Evolutionary conservation across 2,329 filamentous ascomycete species (phyloP), one percentile per base, ranked within the genome.

Genomic region (Macrophomina phaseolina): DNA sequence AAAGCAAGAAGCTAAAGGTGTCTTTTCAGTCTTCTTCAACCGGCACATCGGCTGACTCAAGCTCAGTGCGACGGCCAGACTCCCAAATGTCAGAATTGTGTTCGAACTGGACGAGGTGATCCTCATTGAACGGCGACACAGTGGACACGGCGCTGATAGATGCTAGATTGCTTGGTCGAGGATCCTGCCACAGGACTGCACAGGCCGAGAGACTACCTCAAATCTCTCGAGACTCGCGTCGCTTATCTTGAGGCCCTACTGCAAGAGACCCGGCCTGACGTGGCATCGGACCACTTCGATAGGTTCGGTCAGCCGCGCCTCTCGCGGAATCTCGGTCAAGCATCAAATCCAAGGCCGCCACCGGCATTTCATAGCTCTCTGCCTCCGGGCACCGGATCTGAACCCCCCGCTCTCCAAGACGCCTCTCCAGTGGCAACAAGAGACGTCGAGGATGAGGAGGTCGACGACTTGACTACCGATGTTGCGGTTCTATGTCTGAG

Each of bases 171-270:
- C 68, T 69, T 77, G 11, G 74, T 79, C 6, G 76, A 80, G 70
- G 77, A 80, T 61, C 76, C 76, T 7, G 74, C 77, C 7, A 79
- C 77, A 1, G 73, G 75, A 5, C 65, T 76, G 6, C 74, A 76
- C 46, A 72, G 73, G 34, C 75, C 77, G 5, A 67, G 75, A 42
- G 71, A 77, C 56, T 78, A 79, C 68, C 73, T 79, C 62, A 70
- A 74, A 65, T 71, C 72, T 2, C 70, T 77, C 0, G 73, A 76
- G 34, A 62, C 70, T 9, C 71, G 73, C 2, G 70, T 75, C 30
- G 72, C 73, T 8, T 74, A 74, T 38, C 71, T 78, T 0, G 77
- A 78, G 60, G 69, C 64, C 48, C 64, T 77, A 3, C 70, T 79
- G 14, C 73, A 75, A 36, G 68, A 74, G 48, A 58, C 68, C 28